Evolutionary conservation across 169 alveolate genomes (phyloP).

Genomic region (Babesia divergens): DNA sequence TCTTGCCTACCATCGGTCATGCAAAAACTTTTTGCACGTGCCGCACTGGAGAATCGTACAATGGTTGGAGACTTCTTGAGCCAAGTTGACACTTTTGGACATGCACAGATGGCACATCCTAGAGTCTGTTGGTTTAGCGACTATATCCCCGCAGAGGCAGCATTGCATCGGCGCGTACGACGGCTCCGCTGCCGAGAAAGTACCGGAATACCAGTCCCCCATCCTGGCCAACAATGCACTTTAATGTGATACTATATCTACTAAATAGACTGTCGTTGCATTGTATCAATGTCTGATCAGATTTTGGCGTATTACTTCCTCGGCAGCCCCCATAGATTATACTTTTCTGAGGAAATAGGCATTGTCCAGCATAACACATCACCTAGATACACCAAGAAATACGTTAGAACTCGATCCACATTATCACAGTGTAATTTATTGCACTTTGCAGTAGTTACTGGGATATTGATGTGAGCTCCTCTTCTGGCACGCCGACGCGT

Average conservation of each 20-base stretch:
- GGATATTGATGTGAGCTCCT: too few species aligned
- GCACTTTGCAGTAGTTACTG: too few species aligned
- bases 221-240: constrained; percentile 14
- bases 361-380: too few species aligned
- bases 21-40: constrained; percentile 55
- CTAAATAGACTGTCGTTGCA: too few species aligned
- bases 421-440: too few species aligned
- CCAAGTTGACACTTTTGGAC: constrained; percentile 54
- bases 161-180: constrained; percentile 65
- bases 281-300: too few species aligned
- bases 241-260: too few species aligned
- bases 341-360: too few species aligned
- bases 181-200: constrained; percentile 43
- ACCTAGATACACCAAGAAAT: too few species aligned
- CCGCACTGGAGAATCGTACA: constrained; percentile 55
- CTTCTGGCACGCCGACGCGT: not conserved
- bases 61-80: constrained; percentile 54
- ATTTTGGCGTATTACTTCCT: too few species aligned
- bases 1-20: constrained; percentile 55
- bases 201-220: constrained; percentile 51
- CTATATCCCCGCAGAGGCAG: constrained; percentile 65
- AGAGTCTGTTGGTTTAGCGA: constrained; percentile 57
- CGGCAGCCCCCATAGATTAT: too few species aligned
- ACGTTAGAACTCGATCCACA: too few species aligned
- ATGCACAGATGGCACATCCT: constrained; percentile 61